A percentile compares a stretch with the other conserved stretches of the same genome.
phyloP scores from a whole-genome alignment of 2,329 filamentous ascomycete species.

The Colletotrichum karsti region DNA sequence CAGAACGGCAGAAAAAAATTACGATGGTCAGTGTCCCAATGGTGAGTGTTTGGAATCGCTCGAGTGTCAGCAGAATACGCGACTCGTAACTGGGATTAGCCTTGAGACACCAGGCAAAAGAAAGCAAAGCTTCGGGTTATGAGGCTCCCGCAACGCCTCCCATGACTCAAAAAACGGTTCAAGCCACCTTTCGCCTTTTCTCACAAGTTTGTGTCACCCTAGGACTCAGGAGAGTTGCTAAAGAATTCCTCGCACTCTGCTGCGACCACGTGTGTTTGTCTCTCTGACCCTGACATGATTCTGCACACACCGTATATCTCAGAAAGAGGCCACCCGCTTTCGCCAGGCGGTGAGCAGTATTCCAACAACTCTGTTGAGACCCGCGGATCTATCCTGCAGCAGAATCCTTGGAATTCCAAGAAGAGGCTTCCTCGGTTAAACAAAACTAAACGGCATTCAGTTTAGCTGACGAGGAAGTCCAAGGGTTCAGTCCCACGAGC shows the following conservation, averaged over 20 bases:
- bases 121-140: neutral
- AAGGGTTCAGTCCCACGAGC: conserved; percentile 21
- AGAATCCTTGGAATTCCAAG: neutral
- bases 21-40: conserved; percentile 1
- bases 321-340: conserved; percentile 12
- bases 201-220: neutral
- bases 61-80: conserved; percentile 4
- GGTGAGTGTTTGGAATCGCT: conserved; percentile 11
- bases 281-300: neutral
- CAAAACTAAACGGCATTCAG: neutral
- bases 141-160: neutral
- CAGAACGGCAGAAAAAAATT: conserved; percentile 16
- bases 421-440: conserved; percentile 18
- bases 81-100: conserved; percentile 13
- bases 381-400: conserved; percentile 6
- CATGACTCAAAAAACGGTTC: conserved; percentile 13
- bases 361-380: conserved; percentile 20
- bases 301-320: neutral
- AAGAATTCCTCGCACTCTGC: neutral
- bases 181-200: neutral
- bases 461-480: neutral
- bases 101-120: neutral
- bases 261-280: neutral
- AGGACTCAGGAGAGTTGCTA: neutral
- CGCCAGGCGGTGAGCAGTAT: conserved; percentile 16